These are phyloP conservation scores for Colletotrichum sp. DNA, from an alignment of 2,329 filamentous ascomycete genomes.

Conservation along the genomic window DNA sequence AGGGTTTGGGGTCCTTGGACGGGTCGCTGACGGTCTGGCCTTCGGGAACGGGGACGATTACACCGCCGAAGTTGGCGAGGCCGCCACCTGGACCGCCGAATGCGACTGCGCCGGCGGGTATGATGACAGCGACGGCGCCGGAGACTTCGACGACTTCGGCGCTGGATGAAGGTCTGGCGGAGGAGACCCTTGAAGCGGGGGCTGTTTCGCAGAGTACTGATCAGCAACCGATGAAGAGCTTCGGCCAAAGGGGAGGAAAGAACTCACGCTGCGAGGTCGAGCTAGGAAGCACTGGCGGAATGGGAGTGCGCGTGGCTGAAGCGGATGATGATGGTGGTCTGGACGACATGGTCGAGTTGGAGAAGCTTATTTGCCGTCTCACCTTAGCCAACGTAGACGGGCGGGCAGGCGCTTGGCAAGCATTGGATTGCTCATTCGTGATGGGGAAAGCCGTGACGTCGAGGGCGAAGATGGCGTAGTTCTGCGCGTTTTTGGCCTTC, in stretches of 20 bases:
- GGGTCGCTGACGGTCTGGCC: not conserved
- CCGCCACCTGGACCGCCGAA: not conserved
- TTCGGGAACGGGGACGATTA: not conserved
- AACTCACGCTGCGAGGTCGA: not conserved
- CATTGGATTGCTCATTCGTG: not conserved
- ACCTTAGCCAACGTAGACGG: not conserved
- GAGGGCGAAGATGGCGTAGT: not conserved
- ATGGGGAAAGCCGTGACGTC: not conserved
- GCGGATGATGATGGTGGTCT: not conserved
- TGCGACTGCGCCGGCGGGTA: not conserved
- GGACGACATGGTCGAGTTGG: not conserved
- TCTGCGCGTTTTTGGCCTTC: not conserved
- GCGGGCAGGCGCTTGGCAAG: not conserved
- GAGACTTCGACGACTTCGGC: not conserved
- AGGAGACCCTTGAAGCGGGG: not conserved
- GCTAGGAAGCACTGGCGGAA: not conserved
- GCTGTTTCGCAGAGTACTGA: not conserved
- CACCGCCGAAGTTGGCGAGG: not conserved
- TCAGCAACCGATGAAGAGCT: too few species aligned
- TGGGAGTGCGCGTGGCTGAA: not conserved
- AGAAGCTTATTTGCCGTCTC: not conserved
- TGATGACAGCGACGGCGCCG: not conserved
- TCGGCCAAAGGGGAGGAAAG: too few species aligned
- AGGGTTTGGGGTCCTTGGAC: not conserved
- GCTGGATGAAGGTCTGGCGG: not conserved